Evolutionary conservation across 257 asterid species (phyloP).

Genomic region (Scutellaria barbata): DNA sequence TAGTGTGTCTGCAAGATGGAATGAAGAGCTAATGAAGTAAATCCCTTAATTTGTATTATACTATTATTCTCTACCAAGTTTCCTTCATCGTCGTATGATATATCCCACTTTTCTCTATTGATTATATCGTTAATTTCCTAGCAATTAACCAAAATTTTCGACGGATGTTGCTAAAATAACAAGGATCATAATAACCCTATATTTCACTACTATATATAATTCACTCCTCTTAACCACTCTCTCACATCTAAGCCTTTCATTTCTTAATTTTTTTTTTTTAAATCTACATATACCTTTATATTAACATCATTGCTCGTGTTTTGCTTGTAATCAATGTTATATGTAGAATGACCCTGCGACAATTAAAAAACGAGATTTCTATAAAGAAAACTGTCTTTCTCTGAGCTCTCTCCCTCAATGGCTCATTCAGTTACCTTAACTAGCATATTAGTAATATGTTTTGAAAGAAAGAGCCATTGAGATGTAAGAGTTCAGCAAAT

Average conservation of each 20-base stretch:
- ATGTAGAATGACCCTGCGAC: background rate
- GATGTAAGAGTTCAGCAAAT: constrained; percentile 37
- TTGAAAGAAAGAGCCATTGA: constrained; percentile 33
- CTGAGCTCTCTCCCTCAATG: constrained; percentile 55
- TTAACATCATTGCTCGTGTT: too few relatives aligned
- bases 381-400: constrained; percentile 31
- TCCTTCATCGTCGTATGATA: constrained; percentile 16
- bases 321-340: too few relatives aligned
- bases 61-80: background rate
- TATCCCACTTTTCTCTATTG: constrained; percentile 31
- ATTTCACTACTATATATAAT: constrained; percentile 24
- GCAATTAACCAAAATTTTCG: constrained; percentile 33
- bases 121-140: constrained; percentile 35
- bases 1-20: constrained; percentile 29
- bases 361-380: too few relatives aligned
- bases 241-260: background rate
- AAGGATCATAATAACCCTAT: background rate
- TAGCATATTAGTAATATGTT: background rate
- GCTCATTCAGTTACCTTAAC: constrained; percentile 18
- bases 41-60: constrained; percentile 27
- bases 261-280: background rate
- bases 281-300: background rate
- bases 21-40: constrained; percentile 20
- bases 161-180: constrained; percentile 18
- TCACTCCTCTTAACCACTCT: background rate